Evolutionary conservation across 345 rosid species (phyloP), one percentile per base, ranked within the genome.

Genomic region (Lenwebbia sp.): DNA sequence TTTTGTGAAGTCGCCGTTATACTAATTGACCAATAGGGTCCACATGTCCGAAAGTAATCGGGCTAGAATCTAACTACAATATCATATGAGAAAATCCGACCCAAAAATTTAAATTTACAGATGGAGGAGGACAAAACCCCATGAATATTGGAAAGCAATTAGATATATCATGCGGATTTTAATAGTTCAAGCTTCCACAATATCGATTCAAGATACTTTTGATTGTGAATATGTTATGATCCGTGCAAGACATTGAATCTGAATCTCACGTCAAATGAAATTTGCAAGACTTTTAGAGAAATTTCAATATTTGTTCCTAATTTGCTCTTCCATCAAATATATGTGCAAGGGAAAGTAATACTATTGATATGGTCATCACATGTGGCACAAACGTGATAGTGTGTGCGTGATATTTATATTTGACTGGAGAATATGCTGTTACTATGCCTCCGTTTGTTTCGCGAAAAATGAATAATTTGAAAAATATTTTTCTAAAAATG

Each of bases 31-130:
- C 52, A 0, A 50, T 50, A 50, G 52, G 52, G 52, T 50, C 13
- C 52, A 11, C 52, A 1, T 50, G 52, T 12, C 52, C 52, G 5
- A 15, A 62, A 8, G 33, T 65, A 17, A 30, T 15, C 1, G 6
- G 21, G 1, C 0, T 0, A 0, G 23, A 65, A 30, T 33, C 5
- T 7, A 30, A 65, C 6, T 30, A 0, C 4, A 0, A 30, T 65
- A 2, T 7, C 2, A 1, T 30, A 4, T 30, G 19, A 30, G 9
- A 30, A 62, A 7, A 17, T 30, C 1, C 1, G 0, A 0, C 3
- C 1, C 1, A 62, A 62, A 15, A 62, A 14, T 15, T 28, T 14
- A 28, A 28, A 30, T 28, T 13, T n/a, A 60, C 0, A 0, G 1
- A 9, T 0, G 0, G 10, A 60, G 74, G 2, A 60, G 19, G 21